phyloP scores from a whole-genome alignment of 768 basidiomycete species.

The Kwoniella dejecticola region DNA sequence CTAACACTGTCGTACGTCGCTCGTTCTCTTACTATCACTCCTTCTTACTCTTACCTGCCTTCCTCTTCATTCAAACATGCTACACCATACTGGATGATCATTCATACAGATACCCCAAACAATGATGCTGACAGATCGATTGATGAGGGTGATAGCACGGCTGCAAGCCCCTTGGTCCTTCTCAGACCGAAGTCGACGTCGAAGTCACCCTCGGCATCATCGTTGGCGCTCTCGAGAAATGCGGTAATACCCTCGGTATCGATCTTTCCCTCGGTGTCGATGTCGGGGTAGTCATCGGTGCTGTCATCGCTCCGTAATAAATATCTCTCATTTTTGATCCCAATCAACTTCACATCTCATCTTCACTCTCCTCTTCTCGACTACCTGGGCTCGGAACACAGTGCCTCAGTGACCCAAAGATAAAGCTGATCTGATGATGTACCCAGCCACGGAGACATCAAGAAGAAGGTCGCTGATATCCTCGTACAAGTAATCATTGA shows the following conservation, averaged over 20 bases:
- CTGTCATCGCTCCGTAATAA: conserved; percentile 7
- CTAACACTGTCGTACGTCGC: conserved; percentile 14
- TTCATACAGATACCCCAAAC: no score
- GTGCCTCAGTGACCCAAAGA: no score
- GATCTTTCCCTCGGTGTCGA: conserved; percentile 15
- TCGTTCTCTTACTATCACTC: neutral
- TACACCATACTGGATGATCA: no score
- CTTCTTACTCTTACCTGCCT: neutral
- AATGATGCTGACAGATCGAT: no score
- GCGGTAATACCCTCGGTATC: conserved; percentile 19
- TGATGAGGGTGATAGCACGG: conserved; percentile 7
- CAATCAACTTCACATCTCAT: neutral
- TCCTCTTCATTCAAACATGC: neutral
- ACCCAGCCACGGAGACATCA: conserved; percentile 14
- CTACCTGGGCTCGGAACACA: neutral
- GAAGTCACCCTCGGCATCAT: conserved; percentile 12
- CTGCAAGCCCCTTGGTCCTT: conserved; percentile 4
- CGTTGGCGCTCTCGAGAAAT: conserved; percentile 21
- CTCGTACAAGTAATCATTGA: conserved; percentile 15
- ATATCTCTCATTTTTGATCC: no score
- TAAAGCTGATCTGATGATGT: neutral
- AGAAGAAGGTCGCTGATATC: conserved; percentile 14
- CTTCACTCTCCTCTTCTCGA: neutral
- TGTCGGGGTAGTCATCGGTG: conserved; percentile 11
- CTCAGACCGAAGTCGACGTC: conserved; percentile 14